These are phyloP conservation scores for Rickenella mellea DNA, from an alignment of 768 basidiomycete species.

Conservation along the genomic window DNA sequence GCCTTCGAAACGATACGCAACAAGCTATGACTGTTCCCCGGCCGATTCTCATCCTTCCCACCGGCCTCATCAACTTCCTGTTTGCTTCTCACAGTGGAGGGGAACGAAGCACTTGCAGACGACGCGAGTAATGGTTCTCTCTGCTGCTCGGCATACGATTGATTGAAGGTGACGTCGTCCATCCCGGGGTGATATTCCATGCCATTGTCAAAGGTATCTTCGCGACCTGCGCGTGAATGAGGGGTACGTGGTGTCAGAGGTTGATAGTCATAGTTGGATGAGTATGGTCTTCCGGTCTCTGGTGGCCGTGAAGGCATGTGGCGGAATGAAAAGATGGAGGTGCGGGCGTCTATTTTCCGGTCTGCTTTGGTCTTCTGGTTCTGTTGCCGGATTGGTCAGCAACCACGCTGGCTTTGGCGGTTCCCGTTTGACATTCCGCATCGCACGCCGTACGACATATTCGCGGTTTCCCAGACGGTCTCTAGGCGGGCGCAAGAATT, in stretches of 20 bases:
- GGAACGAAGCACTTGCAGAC: constrained; percentile 23
- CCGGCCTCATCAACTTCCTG: constrained; percentile 28
- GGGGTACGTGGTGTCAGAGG: constrained; percentile 49
- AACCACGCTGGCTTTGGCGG: too few relatives aligned
- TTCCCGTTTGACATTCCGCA: too few relatives aligned
- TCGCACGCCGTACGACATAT: too few relatives aligned
- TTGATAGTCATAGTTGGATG: constrained; percentile 24
- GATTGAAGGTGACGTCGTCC: background rate
- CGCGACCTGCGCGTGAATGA: constrained; percentile 48
- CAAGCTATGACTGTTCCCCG: constrained; percentile 6
- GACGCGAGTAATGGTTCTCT: constrained; percentile 42
- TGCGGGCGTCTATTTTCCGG: too few relatives aligned
- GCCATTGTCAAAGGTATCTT: constrained; percentile 32
- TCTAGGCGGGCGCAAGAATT: too few relatives aligned
- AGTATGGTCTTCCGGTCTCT: constrained; percentile 9
- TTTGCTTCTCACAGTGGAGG: constrained; percentile 27
- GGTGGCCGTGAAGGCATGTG: too few relatives aligned
- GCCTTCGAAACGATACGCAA: constrained; percentile 22
- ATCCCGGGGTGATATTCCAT: constrained; percentile 22
- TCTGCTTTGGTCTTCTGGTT: too few relatives aligned
- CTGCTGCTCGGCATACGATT: constrained; percentile 18
- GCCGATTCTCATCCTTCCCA: constrained; percentile 4
- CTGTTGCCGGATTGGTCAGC: too few relatives aligned
- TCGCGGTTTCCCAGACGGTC: too few relatives aligned
- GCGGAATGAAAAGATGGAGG: too few relatives aligned